These are phyloP conservation scores for Pueraria montana DNA, from an alignment of 306 rosid genomes.

Conservation along the genomic window DNA sequence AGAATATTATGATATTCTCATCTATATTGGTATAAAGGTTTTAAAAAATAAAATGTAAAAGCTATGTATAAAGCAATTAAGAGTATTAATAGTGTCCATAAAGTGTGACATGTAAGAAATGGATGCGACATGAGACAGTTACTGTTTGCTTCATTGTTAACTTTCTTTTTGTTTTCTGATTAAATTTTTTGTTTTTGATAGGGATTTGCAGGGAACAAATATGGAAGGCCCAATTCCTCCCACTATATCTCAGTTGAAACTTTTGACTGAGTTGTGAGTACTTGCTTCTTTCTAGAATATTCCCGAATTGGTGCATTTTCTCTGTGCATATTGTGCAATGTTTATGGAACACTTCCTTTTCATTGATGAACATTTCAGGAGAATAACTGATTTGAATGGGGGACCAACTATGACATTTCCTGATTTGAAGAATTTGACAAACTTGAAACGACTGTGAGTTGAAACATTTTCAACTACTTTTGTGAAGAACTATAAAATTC, in stretches of 20 bases:
- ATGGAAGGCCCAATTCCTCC: constrained; percentile 80
- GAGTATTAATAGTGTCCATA: neutral
- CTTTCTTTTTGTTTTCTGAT: neutral
- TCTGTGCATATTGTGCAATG: constrained; percentile 25
- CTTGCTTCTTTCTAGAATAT: constrained; percentile 16
- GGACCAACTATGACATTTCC: constrained; percentile 70
- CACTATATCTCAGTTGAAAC: constrained; percentile 59
- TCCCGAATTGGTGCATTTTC: constrained; percentile 28
- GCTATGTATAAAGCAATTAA: neutral
- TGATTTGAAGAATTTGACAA: constrained; percentile 55
- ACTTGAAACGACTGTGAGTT: constrained; percentile 61
- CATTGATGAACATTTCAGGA: constrained; percentile 61
- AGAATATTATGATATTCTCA: neutral
- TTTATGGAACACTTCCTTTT: constrained; percentile 8
- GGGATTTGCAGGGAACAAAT: constrained; percentile 78
- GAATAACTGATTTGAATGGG: constrained; percentile 78
- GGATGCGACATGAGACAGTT: neutral
- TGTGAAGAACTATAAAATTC: constrained; percentile 2
- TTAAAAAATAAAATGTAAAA: neutral
- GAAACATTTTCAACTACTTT: constrained; percentile 24
- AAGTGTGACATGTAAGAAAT: neutral
- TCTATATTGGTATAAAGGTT: neutral
- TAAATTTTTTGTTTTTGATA: constrained; percentile 28
- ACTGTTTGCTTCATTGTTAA: neutral
- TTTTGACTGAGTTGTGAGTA: constrained; percentile 67